Conservation (phyloP, 371 early-diverging fungal species). For the Umbelopsis sp. region DNA sequence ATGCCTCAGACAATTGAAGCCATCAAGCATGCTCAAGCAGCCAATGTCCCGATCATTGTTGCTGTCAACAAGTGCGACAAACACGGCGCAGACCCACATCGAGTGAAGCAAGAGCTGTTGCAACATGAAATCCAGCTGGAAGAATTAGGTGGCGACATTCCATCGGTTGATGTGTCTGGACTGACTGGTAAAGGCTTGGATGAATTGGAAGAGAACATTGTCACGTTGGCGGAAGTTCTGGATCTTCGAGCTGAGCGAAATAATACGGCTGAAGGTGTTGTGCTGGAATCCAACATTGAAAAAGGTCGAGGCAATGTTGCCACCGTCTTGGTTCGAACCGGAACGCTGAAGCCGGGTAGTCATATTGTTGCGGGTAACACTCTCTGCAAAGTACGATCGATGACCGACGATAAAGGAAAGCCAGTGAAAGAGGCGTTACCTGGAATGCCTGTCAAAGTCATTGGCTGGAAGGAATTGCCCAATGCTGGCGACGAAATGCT, state of each 20-base stretch:
- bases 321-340: constrained; percentile 85
- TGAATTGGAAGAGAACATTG: constrained; percentile 86
- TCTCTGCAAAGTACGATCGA: constrained; percentile 87
- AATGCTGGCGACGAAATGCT: constrained; percentile 88
- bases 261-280: constrained; percentile 77
- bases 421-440: constrained; percentile 80
- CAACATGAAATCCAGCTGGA: constrained; percentile 85
- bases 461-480: constrained; percentile 94
- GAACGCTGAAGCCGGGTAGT: constrained; percentile 79
- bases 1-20: constrained; percentile 98
- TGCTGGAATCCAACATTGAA: constrained; percentile 89
- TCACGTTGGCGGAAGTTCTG: constrained; percentile 83
- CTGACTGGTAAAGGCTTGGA: constrained; percentile 87
- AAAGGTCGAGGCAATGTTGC: constrained; percentile 88
- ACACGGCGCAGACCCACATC: constrained; percentile 72
- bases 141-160: constrained; percentile 94
- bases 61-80: constrained; percentile 98
- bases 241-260: constrained; percentile 82
- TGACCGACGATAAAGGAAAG: constrained; percentile 81
- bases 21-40: constrained; percentile 87
- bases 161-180: constrained; percentile 87
- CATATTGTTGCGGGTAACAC: constrained; percentile 83
- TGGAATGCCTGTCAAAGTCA: constrained; percentile 86
- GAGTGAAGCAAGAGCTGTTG: constrained; percentile 80
- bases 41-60: constrained; percentile 91